Evolutionary conservation across 306 rosid species (phyloP), one percentile per base, ranked within the genome.

Genomic region (Cicer cuneatum): DNA sequence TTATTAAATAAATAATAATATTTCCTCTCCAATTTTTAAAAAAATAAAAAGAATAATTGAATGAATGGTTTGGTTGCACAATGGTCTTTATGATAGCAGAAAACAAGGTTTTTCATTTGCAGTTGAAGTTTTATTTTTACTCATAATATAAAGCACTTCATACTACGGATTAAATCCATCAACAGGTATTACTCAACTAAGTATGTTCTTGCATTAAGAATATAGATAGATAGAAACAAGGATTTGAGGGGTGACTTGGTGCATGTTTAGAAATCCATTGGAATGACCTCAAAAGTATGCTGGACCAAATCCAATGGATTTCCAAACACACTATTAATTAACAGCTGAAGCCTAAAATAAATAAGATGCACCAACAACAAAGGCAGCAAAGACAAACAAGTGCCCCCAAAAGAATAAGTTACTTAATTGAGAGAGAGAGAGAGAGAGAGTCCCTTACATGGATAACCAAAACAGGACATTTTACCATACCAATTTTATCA

Each of bases 391-490:
- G 47, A 21, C 57, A 41, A n/a, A 38, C 37, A 40, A 19, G 18
- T 8, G 45, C 9, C 62, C 33, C 15, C 39, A 54, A 38, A 65
- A 19, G 47, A 64, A 24, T 19, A 69, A 39, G 63, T 2, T 29
- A 54, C 48, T 70, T 14, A 46, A 35, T 66, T 19, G 40, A 7
- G 69, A 35, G 39, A 9, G 24, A 3, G 24, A 24, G 12, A 24
- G 48, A 57, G 56, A 19, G 52, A 59, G 42, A 35, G 69, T 42
- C 52, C 85, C 98, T 88, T 89, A 90, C 98, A 84, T 93, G 97
- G 83, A 90, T 87, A 81, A 93, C 89, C 78, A 90, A 85, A 67
- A 90, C 96, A 58, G 96, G 93, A 81, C 96, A 89, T 63, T 74
- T 85, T 78, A 93, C 97, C 78, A 71, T 45, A 24, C 89, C 81